Percentiles rank a stretch among this genome's conserved stretches.
phyloP scores from a whole-genome alignment of 2,329 filamentous ascomycete genomes.

The Thermoascus crustaceus region DNA sequence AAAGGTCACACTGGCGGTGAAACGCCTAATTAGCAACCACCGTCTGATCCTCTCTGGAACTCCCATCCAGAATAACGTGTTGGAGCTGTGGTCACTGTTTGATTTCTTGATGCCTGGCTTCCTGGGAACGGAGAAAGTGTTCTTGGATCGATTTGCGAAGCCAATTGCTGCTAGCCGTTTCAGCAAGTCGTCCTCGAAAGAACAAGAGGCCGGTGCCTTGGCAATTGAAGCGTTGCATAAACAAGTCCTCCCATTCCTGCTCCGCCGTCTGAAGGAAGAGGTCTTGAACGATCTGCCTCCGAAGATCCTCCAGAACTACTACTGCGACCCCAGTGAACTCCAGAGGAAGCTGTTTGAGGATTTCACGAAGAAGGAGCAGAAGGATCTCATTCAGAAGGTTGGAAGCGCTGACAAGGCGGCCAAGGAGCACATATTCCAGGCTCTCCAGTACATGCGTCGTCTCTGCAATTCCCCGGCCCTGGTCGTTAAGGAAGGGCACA shows the following conservation, averaged over 20 bases:
- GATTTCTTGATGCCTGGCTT: slow-evolving; percentile 99
- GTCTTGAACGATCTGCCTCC: slow-evolving; percentile 92
- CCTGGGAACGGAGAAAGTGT: slow-evolving; percentile 92
- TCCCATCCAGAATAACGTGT: slow-evolving; percentile 94
- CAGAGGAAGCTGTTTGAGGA: slow-evolving; percentile 95
- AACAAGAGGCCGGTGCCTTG: slow-evolving; percentile 91
- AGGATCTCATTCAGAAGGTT: slow-evolving; percentile 75
- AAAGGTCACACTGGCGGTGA: slow-evolving; percentile 90
- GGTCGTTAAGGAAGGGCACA: slow-evolving; percentile 90
- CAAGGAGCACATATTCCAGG: slow-evolving; percentile 98
- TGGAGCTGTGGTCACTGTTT: slow-evolving; percentile 95
- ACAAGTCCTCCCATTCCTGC: slow-evolving; percentile 90
- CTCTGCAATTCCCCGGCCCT: slow-evolving; percentile 95
- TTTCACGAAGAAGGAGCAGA: slow-evolving; percentile 88
- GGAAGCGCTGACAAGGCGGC: slow-evolving; percentile 80
- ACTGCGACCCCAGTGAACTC: slow-evolving; percentile 91
- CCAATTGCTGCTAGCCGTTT: slow-evolving; percentile 91
- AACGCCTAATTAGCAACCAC: slow-evolving; percentile 82
- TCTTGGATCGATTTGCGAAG: slow-evolving; percentile 88
- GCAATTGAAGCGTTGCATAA: slow-evolving; percentile 98
- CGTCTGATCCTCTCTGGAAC: slow-evolving; percentile 93
- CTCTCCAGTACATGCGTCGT: slow-evolving; percentile 98
- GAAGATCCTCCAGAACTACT: slow-evolving; percentile 99
- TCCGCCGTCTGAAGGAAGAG: slow-evolving; percentile 94
- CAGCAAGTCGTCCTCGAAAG: slow-evolving; percentile 94